Evolutionary conservation across 805 yeast genomes (phyloP).

Genomic region (Priceomyces fermenticarens): DNA sequence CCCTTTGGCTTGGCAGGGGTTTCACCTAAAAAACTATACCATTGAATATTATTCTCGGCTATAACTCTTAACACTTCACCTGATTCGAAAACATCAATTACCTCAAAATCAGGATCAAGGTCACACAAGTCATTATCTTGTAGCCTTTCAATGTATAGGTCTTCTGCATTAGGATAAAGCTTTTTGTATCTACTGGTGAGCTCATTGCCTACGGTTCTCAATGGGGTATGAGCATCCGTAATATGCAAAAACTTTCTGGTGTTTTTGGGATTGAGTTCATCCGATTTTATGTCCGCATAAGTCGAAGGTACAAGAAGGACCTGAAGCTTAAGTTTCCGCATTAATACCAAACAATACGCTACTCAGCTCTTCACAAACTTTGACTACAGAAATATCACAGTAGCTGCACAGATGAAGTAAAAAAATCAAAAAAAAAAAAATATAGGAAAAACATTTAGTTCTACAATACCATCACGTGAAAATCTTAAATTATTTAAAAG

Average conservation of each 20-base stretch:
- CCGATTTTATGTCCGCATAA: conserved; percentile 15
- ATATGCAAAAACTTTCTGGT: conserved; percentile 61
- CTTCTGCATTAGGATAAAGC: conserved; percentile 62
- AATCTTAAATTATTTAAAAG: background rate
- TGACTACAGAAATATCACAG: too few relatives aligned
- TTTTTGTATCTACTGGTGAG: conserved; percentile 54
- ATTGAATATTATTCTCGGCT: conserved; percentile 23
- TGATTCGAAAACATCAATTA: conserved; percentile 58
- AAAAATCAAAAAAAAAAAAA: too few relatives aligned
- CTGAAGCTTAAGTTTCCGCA: conserved; percentile 32
- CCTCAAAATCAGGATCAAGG: conserved; percentile 72
- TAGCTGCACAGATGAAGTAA: too few relatives aligned
- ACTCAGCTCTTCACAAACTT: too few relatives aligned
- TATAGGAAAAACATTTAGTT: too few relatives aligned
- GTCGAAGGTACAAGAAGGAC: conserved; percentile 31
- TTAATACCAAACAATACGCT: background rate
- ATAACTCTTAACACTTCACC: conserved; percentile 35
- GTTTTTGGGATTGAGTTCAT: conserved; percentile 20
- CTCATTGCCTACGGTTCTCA: conserved; percentile 51
- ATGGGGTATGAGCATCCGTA: conserved; percentile 45
- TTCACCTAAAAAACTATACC: background rate
- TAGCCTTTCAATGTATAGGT: conserved; percentile 52
- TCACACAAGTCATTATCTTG: conserved; percentile 72
- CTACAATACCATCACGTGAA: background rate
- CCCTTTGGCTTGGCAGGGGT: conserved; percentile 4